Evolutionary conservation across 2,329 filamentous ascomycete species (phyloP).

Genomic region (Elsinoe ampelina): DNA sequence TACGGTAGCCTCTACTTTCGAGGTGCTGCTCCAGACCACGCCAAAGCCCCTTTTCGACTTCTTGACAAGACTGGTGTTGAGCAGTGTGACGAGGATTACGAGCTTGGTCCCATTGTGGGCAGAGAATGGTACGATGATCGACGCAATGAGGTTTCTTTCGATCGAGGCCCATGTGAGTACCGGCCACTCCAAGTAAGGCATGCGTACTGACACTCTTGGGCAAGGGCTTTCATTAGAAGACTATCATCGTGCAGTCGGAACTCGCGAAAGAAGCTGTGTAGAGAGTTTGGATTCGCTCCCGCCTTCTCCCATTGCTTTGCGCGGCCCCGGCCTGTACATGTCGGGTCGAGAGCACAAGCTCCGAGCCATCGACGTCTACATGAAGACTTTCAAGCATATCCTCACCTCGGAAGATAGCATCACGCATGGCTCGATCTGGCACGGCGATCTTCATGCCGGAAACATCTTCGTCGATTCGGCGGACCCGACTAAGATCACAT

Average conservation of each 20-base stretch:
- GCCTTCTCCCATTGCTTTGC: constrained; percentile 26
- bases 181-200: not conserved
- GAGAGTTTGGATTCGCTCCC: constrained; percentile 25
- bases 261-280: constrained; percentile 27
- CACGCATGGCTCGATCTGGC: constrained; percentile 22
- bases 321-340: constrained; percentile 31
- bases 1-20: constrained; percentile 29
- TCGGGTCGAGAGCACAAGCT: constrained; percentile 29
- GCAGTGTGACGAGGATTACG: not conserved
- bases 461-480: constrained; percentile 30
- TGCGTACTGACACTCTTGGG: constrained; percentile 18
- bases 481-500: constrained; percentile 25
- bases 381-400: constrained; percentile 22
- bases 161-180: constrained; percentile 13
- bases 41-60: not conserved
- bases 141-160: not conserved
- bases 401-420: not conserved
- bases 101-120: not conserved
- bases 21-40: constrained; percentile 21
- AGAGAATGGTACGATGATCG: constrained; percentile 3
- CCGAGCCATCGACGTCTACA: constrained; percentile 25
- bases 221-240: constrained; percentile 21
- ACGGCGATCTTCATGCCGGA: constrained; percentile 31
- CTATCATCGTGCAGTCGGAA: constrained; percentile 27
- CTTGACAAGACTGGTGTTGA: not conserved